These are phyloP conservation scores for Cryoendolithus antarcticus DNA, from an alignment of 2,329 filamentous ascomycete species.

Conservation along the genomic window DNA sequence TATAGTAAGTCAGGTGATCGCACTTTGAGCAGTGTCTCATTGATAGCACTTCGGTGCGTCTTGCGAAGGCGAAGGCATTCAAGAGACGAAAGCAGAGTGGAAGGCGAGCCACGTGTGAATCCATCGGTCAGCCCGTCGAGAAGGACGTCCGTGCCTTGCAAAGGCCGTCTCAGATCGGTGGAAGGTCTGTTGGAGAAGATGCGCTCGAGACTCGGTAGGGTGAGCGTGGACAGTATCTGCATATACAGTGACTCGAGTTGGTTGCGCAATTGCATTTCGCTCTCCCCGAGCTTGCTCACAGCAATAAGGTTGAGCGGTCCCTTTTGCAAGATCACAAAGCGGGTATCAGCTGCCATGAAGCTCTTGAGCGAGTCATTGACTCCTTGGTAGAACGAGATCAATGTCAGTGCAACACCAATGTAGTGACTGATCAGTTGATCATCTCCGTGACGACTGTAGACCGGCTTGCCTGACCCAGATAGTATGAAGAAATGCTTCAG, in stretches of 20 bases:
- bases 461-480: constrained; percentile 90
- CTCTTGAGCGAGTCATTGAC: constrained; percentile 63
- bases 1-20: constrained; percentile 73
- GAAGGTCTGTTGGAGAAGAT: constrained; percentile 86
- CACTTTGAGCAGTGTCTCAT: constrained; percentile 71
- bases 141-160: constrained; percentile 83
- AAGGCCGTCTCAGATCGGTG: constrained; percentile 78
- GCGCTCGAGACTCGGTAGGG: constrained; percentile 70
- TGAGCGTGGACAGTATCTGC: constrained; percentile 93
- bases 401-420: constrained; percentile 90
- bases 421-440: constrained; percentile 82
- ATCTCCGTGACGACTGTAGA: constrained; percentile 91
- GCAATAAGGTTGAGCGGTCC: constrained; percentile 87
- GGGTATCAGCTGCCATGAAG: constrained; percentile 75
- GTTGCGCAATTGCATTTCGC: constrained; percentile 70
- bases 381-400: constrained; percentile 91
- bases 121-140: constrained; percentile 87
- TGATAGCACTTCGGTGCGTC: constrained; percentile 72
- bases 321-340: constrained; percentile 75
- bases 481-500: constrained; percentile 95
- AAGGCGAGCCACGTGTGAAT: constrained; percentile 85
- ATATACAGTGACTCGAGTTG: constrained; percentile 94
- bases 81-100: constrained; percentile 73
- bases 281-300: constrained; percentile 85
- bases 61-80: constrained; percentile 92